Base-by-base conservation (phyloP, 306 rosid genomes). In the Canavalia ensiformis region DNA sequence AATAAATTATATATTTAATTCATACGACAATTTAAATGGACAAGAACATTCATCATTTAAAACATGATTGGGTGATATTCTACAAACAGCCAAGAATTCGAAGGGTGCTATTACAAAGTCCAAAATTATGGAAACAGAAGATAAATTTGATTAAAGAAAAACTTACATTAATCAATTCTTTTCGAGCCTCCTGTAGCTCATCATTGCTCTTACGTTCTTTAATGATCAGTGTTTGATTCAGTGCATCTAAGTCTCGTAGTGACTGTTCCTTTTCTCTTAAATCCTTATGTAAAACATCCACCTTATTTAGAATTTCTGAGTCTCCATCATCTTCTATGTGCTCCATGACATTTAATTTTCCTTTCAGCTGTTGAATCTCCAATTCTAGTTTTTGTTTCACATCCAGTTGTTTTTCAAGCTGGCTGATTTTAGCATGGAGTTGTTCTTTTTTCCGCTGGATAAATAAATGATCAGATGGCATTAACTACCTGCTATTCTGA, bases 171-270 rank as follows among this genome's bases (percentile, higher is more conserved):
- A 90, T 86, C 82, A 96, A 81, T 84, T 88, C 97, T 82, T 90
- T 93, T 51, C 98, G 97, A 83, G 98, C 99, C 13, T 94, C 99
- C 85, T 92, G 97, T 80, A 96, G 88, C 86, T 96, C 99, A 67
- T 90, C 93, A 71, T 96, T 96, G 90, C 97, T 89, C 90, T 87
- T 87, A 37, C 94, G 98, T 88, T 94, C 94, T 85, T 82, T 90
- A 75, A 90, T 84, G 69, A 96, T 88, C 73, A 96, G 84, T 58
- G 91, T 83, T 86, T 94, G 98, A 78, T 94, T 92, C 85, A 92
- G 46, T 11, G 89, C 84, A 81, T 91, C 97, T 34, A 93, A 37
- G 33, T 87, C 90, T 58, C 84, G 94, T 75, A 88, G 91, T 31
- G 92, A 88, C 62, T 82, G 87, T 90, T 92, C 97, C 85, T 90